Conservation (phyloP, 2,329 filamentous ascomycete genomes). For the Fusarium sp. region DNA sequence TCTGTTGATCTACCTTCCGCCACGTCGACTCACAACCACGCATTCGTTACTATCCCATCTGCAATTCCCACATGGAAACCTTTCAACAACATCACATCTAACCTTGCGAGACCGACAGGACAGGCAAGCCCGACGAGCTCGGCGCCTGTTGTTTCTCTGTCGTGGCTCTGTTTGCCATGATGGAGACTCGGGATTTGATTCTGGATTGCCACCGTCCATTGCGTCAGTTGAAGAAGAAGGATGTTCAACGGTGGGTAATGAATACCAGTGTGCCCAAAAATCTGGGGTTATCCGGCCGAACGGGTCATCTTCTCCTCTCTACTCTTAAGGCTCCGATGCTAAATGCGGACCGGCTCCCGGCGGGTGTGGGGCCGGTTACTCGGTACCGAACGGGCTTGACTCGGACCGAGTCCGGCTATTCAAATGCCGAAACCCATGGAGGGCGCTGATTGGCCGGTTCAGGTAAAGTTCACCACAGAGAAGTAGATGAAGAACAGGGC, state of each 20-base stretch:
- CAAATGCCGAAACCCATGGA: background rate
- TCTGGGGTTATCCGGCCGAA: background rate
- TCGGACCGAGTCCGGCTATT: conserved; percentile 3
- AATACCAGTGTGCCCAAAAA: background rate
- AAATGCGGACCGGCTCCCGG: background rate
- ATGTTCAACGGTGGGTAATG: background rate
- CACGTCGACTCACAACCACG: background rate
- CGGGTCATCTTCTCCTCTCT: background rate
- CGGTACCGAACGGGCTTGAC: background rate
- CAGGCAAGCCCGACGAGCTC: conserved; percentile 88
- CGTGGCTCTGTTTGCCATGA: background rate
- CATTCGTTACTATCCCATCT: conserved; percentile 77
- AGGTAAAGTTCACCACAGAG: background rate
- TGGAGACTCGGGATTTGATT: background rate
- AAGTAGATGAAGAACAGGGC: background rate
- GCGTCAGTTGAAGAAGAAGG: background rate
- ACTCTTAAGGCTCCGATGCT: background rate
- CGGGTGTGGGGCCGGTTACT: background rate
- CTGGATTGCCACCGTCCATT: background rate
- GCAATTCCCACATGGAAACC: conserved; percentile 87
- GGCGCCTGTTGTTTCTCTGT: conserved; percentile 73
- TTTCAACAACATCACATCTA: conserved; percentile 90
- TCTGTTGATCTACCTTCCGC: background rate
- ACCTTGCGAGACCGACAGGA: conserved; percentile 90
- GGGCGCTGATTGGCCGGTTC: background rate